Evolutionary conservation across 495 filamentous ascomycete genomes (phyloP).

Genomic region (Penicillium turbatum): DNA sequence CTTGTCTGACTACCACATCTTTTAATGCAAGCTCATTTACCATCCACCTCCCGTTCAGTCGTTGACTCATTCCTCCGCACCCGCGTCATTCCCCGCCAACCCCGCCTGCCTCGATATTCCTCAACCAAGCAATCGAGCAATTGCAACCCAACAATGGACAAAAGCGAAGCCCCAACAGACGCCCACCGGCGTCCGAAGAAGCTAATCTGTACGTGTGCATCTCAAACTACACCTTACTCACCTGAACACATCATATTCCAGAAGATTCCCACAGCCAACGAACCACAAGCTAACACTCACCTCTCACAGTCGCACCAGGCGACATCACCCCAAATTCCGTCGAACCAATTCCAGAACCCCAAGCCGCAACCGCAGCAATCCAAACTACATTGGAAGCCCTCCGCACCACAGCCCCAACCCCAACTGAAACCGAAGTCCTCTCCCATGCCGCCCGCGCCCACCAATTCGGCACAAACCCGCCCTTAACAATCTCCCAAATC

Average conservation of each 20-base stretch:
- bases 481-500: slow-evolving; percentile 39
- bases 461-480: slow-evolving; percentile 46
- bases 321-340: slow-evolving; percentile 32
- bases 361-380: slow-evolving; percentile 46
- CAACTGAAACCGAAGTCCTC: slow-evolving; percentile 34
- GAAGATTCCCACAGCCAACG: not conserved
- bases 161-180: slow-evolving; percentile 6
- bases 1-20: not conserved
- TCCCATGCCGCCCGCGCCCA: slow-evolving; percentile 42
- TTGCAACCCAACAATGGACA: slow-evolving; percentile 13
- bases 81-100: slow-evolving; percentile 12
- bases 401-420: slow-evolving; percentile 35
- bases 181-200: slow-evolving; percentile 36
- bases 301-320: slow-evolving; percentile 39
- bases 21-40: not conserved
- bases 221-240: not conserved
- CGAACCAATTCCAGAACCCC: slow-evolving; percentile 26
- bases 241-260: not conserved
- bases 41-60: not conserved
- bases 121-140: not conserved
- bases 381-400: slow-evolving; percentile 14
- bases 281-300: slow-evolving; percentile 17
- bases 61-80: slow-evolving; percentile 22
- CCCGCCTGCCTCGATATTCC: slow-evolving; percentile 17
- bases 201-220: slow-evolving; percentile 37